Conservation (phyloP, 176 grass and related monocot genomes). For the Dactylis glomerata region DNA sequence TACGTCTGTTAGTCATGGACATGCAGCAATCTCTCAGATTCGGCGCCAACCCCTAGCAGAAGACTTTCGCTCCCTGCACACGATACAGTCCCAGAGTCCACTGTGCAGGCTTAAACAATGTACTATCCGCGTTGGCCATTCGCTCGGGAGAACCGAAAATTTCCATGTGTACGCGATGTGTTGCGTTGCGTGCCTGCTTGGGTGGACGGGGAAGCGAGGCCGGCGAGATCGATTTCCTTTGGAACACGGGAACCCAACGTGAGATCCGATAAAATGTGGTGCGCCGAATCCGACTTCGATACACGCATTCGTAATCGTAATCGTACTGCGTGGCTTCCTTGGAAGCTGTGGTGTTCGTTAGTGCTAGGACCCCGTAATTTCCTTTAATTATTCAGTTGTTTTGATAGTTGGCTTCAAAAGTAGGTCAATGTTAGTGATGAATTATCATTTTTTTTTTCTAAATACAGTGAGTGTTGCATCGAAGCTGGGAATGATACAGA, state of each 20-base stretch:
- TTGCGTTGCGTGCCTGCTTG: conserved; percentile 1
- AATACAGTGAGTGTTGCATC: no score
- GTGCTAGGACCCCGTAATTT: not conserved
- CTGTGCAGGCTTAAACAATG: conserved; percentile 27
- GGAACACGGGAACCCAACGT: conserved; percentile 39
- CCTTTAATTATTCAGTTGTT: not conserved
- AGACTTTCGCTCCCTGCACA: conserved; percentile 38
- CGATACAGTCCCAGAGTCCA: not conserved
- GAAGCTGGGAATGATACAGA: no score
- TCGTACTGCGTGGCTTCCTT: conserved; percentile 20
- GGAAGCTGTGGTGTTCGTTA: not conserved
- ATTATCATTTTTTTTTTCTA: no score
- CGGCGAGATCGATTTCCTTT: conserved; percentile 28
- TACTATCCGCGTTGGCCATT: conserved; percentile 1
- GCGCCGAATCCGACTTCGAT: conserved; percentile 45
- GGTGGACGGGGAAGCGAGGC: not conserved
- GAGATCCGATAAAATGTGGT: conserved; percentile 45
- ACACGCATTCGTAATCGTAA: not conserved
- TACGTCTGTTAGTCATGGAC: conserved; percentile 37
- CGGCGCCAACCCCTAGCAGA: conserved; percentile 37
- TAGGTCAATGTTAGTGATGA: no score
- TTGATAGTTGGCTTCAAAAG: not conserved
- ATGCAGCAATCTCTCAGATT: conserved; percentile 30
- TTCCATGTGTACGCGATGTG: not conserved
- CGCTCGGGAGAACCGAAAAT: not conserved